phyloP scores from a whole-genome alignment of 768 basidiomycete genomes.

The Clathrus columnatus region DNA sequence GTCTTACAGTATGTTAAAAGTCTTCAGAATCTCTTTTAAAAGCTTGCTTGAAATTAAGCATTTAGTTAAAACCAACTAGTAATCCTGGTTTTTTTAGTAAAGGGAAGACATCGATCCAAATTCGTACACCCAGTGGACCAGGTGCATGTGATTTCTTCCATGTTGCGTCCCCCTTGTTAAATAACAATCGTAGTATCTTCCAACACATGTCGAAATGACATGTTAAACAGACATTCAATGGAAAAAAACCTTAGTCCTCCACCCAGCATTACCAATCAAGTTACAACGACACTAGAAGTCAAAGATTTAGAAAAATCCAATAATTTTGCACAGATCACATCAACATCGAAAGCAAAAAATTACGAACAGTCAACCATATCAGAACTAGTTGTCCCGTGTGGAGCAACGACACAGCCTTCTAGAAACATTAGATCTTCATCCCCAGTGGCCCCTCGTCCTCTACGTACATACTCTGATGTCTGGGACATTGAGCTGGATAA shows the following conservation, averaged over 20 bases:
- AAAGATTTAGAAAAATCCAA: background rate
- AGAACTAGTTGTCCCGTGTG: conserved; percentile 11
- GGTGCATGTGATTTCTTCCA: conserved; percentile 22
- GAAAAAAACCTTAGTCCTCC: too few species aligned
- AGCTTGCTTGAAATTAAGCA: background rate
- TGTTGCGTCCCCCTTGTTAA: too few species aligned
- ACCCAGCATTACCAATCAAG: too few species aligned
- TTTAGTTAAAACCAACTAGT: conserved; percentile 36
- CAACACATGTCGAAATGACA: too few species aligned
- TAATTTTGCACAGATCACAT: background rate
- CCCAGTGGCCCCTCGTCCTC: background rate
- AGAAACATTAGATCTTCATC: conserved; percentile 8
- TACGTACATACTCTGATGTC: conserved; percentile 30
- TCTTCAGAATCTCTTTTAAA: background rate
- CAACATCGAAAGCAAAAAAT: background rate
- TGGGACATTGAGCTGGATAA: conserved; percentile 50
- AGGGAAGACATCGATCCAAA: conserved; percentile 50
- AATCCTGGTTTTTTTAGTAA: conserved; percentile 52
- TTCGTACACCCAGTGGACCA: conserved; percentile 19
- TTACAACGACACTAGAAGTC: conserved; percentile 3
- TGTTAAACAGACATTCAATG: too few species aligned
- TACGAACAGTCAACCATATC: conserved; percentile 3
- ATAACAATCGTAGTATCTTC: too few species aligned
- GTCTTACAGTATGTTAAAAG: conserved; percentile 51
- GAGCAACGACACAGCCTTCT: conserved; percentile 19